A percentile compares a stretch with the other conserved stretches of the same genome.
Evolutionary conservation across 2,329 filamentous ascomycete genomes (phyloP).

Genomic region (Dothistroma septosporum): DNA sequence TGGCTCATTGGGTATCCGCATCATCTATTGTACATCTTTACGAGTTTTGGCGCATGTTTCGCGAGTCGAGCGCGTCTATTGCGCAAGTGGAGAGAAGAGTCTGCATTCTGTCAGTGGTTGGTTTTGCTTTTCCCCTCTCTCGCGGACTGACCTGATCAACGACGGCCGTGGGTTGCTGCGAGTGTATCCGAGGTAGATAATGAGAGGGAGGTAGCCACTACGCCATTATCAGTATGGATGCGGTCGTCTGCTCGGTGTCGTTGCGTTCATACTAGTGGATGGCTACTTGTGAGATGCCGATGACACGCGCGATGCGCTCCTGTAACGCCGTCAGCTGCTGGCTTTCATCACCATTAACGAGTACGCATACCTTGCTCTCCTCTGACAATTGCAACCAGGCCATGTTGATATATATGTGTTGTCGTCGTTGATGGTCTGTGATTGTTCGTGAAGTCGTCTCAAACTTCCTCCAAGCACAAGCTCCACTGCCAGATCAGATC

Average conservation of each 20-base stretch:
- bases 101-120: constrained; percentile 17
- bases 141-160: constrained; percentile 57
- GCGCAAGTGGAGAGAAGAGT: constrained; percentile 32
- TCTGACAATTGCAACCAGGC: constrained; percentile 68
- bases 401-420: constrained; percentile 20
- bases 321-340: constrained; percentile 41
- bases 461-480: constrained; percentile 8
- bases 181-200: constrained; percentile 96
- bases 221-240: constrained; percentile 13
- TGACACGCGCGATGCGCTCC: constrained; percentile 97
- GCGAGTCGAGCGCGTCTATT: constrained; percentile 21
- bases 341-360: not conserved
- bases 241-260: not conserved
- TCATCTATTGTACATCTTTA: constrained; percentile 20
- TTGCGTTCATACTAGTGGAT: constrained; percentile 77
- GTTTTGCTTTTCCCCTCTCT: not conserved
- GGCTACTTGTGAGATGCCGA: constrained; percentile 87
- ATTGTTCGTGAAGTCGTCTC: not conserved
- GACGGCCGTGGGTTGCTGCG: constrained; percentile 88
- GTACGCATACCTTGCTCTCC: constrained; percentile 77
- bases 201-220: constrained; percentile 92
- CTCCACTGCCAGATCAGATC: not conserved
- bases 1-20: not conserved
- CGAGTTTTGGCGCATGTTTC: not conserved
- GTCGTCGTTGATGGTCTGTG: not conserved